Evolutionary conservation across 768 basidiomycete species (phyloP), one percentile per base, ranked within the genome.

Genomic region (Lactarius evosmus): DNA sequence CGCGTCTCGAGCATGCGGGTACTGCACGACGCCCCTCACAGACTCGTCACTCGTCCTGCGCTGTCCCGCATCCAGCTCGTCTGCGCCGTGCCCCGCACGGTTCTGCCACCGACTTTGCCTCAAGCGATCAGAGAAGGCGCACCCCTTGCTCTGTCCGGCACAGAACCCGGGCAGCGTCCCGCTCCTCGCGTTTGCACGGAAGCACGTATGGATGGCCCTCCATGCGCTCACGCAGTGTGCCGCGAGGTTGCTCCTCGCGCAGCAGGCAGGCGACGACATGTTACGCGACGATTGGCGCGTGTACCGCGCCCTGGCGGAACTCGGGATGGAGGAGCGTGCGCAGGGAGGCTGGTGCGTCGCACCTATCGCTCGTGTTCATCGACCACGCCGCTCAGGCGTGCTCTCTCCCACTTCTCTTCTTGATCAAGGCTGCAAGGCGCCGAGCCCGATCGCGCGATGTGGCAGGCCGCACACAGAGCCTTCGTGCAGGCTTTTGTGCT

Each of bases 61-160:
- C 7, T 91, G 90, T 70, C 75, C 82, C 5, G 74, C 80, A 4
- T 79, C 83, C 11, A 71, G 77, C 9, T 76, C 78, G 2, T 66
- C 75, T 0, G 41, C 74, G 12, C 71, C 73, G 30, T 93, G 91
- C 67, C 78, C 83, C 4, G 81, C 82, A 11, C 79, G 85, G 50
- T 95, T 92, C 76, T 95, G 93, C 77, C 90, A 85, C 64, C 82
- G 91, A 2, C 82, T 92, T 1, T 95, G 93, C 71, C 80, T 85
- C 16, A 73, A 81, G 17, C 85, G 90, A 40, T 84, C 89, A 0
- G 81, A 80, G 1, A 80, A 79, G 63, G 79, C 79, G 0, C 91
- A 94, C 65, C 83, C 88, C 0, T 75, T 94, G 4, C 78, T 95
- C 12, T 95, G 93, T 68, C 80, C 86, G 5, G 77, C 81, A 3